Percentiles rank a stretch among this genome's conserved stretches.
Conservation (phyloP, 2,329 filamentous ascomycete species). For the Diaporthe sp. region DNA sequence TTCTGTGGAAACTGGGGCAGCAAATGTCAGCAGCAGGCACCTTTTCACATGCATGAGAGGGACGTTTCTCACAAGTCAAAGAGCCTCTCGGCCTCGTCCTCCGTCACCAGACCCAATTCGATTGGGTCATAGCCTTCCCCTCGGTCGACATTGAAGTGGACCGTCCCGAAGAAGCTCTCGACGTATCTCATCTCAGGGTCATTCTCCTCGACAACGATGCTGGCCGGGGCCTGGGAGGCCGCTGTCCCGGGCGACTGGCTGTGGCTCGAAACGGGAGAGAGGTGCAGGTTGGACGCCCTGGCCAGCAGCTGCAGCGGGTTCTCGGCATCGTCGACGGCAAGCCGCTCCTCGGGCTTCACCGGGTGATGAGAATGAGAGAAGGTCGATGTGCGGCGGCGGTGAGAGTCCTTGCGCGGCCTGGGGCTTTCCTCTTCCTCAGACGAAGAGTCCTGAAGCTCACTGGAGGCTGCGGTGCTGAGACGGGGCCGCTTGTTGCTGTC, state of each 20-base stretch:
- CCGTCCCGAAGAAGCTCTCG: constrained; percentile 74
- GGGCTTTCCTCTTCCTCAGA: constrained; percentile 47
- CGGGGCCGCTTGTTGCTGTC: constrained; percentile 35
- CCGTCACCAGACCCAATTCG: constrained; percentile 74
- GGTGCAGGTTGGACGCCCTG: constrained; percentile 75
- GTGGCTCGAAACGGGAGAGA: constrained; percentile 52
- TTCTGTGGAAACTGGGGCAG: constrained; percentile 70
- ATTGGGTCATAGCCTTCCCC: constrained; percentile 75
- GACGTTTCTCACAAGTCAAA: constrained; percentile 68
- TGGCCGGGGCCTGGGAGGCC: constrained; percentile 36
- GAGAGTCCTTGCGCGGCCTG: constrained; percentile 17
- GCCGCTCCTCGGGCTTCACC: constrained; percentile 56
- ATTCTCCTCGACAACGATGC: constrained; percentile 42
- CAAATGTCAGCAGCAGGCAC: background rate
- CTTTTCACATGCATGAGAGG: background rate
- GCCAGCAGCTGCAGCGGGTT: constrained; percentile 80
- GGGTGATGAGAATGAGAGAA: constrained; percentile 38
- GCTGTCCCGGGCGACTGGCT: constrained; percentile 33
- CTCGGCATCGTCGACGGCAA: constrained; percentile 77
- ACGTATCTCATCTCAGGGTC: constrained; percentile 57
- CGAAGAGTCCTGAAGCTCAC: constrained; percentile 44
- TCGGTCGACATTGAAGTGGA: constrained; percentile 71
- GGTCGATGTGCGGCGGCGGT: constrained; percentile 36
- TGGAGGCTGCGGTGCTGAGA: constrained; percentile 40
- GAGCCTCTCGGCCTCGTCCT: constrained; percentile 71